Evolutionary conservation across 805 yeast species (phyloP), one percentile per base, ranked within the genome.

Genomic region (Candida takata): DNA sequence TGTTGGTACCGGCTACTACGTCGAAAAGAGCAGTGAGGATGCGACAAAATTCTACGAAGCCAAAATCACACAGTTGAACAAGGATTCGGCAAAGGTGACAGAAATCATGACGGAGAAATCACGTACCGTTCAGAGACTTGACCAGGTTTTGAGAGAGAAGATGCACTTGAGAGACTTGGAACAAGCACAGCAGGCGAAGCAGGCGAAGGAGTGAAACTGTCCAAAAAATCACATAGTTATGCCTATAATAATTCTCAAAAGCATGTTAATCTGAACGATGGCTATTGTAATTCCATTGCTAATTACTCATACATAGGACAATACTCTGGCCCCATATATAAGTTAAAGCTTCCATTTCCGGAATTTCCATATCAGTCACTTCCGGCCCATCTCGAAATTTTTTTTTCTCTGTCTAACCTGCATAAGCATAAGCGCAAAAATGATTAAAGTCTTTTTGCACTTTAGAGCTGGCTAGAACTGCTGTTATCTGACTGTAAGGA

Each of bases 1-100:
- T 55, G 79, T 92, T 18, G 98, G 98, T 24, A 92, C 98, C 0
- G 97, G 97, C 3, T 92, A 92, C 56, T 92, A 73, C 55, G 88
- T 87, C 13, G 95, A 86, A 54, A 92, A 92, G 60, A 59, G 59
- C 33, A 73, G 75, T 0, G 62, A 64, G 7, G 86, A 83, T 31
- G 81, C 96, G 2, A 65, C 74, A 42, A 59, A 57, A 36, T 90
- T 86, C 51, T 90, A 85, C 57, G 72, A 79, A 40, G 69, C 65
- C 38, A 86, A 92, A 58, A 74, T 87, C 38, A 63, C 63, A 18
- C 88, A 90, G 44, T 62, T 90, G 50, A 75, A 68, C 40, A 71
- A 70, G 42, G 95, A 92, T 57, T 69, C 84, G 6, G 70, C 69
- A 13, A 86, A 86, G 51, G 69, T 90, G 44, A 79, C 79, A 44